Evolutionary conservation across 208 protist species (phyloP).

Genomic region (Leishmania tarentolae): DNA sequence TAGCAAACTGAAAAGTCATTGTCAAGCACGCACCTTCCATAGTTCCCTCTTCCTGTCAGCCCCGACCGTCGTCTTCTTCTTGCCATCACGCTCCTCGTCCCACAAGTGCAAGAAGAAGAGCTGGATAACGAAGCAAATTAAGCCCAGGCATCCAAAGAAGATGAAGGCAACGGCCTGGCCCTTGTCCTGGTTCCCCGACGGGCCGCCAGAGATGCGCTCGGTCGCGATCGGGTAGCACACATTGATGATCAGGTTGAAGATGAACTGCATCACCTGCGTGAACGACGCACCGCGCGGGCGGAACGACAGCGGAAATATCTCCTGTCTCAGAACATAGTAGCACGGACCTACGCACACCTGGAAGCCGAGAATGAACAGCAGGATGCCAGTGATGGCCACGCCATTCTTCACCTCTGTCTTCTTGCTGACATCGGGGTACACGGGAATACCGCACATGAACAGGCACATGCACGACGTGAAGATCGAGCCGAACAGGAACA

Average conservation of each 20-base stretch:
- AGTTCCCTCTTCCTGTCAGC: constrained; percentile 29
- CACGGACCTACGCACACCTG: constrained; percentile 79
- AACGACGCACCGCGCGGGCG: constrained; percentile 66
- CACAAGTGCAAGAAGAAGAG: constrained; percentile 80
- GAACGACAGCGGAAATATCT: constrained; percentile 84
- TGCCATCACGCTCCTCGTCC: constrained; percentile 31
- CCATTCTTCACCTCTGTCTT: constrained; percentile 52
- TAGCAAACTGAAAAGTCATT: too few relatives aligned
- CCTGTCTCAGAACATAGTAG: constrained; percentile 86
- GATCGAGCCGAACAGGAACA: constrained; percentile 67
- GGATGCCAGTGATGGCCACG: constrained; percentile 78
- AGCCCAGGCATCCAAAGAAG: constrained; percentile 75
- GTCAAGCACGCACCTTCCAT: too few relatives aligned
- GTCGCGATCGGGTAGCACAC: constrained; percentile 83
- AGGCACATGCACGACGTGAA: constrained; percentile 68
- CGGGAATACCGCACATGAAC: constrained; percentile 77
- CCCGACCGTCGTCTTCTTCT: constrained; percentile 7
- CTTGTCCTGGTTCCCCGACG: constrained; percentile 85
- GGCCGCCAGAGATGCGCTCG: constrained; percentile 78
- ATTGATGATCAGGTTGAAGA: constrained; percentile 91
- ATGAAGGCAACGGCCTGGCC: constrained; percentile 88
- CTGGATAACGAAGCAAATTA: constrained; percentile 77
- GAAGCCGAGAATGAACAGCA: constrained; percentile 79
- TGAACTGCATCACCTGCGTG: constrained; percentile 74
- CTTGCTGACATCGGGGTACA: constrained; percentile 69